Percentiles rank a stretch among this genome's conserved stretches.
Conservation (phyloP, 768 basidiomycete species). For the Rhodotorula taiwanensis region DNA sequence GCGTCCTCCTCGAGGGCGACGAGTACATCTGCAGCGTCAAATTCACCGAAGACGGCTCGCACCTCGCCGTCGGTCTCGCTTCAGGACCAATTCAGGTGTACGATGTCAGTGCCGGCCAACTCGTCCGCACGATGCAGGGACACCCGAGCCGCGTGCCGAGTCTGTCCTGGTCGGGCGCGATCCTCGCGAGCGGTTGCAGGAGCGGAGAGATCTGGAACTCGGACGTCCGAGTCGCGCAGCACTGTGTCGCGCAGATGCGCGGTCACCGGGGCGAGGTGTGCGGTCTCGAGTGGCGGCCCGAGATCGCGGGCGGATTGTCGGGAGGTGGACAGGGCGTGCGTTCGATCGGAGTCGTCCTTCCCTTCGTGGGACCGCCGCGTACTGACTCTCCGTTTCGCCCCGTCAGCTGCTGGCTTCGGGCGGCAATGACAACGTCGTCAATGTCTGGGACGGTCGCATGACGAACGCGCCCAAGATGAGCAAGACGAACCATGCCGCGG, state of each 20-base stretch:
- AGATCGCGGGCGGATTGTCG: slow-evolving; percentile 52
- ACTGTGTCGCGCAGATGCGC: slow-evolving; percentile 81
- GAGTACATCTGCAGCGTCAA: slow-evolving; percentile 41
- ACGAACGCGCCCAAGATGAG: slow-evolving; percentile 70
- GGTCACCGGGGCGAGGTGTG: slow-evolving; percentile 92
- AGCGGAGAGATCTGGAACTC: slow-evolving; percentile 96
- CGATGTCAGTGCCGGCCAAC: slow-evolving; percentile 72
- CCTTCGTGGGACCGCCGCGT: neutral
- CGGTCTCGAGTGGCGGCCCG: slow-evolving; percentile 78
- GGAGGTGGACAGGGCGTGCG: slow-evolving; percentile 39
- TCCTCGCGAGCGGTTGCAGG: slow-evolving; percentile 78
- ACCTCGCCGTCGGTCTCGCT: slow-evolving; percentile 72
- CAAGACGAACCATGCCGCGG: slow-evolving; percentile 83
- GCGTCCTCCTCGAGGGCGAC: slow-evolving; percentile 23
- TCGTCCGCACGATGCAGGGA: slow-evolving; percentile 82
- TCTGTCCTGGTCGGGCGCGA: slow-evolving; percentile 73
- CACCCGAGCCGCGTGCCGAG: slow-evolving; percentile 76
- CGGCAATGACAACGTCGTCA: slow-evolving; percentile 96
- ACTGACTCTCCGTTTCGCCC: neutral
- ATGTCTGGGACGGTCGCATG: slow-evolving; percentile 83
- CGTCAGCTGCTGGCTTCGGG: slow-evolving; percentile 75
- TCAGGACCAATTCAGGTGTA: slow-evolving; percentile 88
- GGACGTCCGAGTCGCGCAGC: slow-evolving; percentile 77
- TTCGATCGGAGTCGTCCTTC: neutral
- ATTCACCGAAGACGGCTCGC: slow-evolving; percentile 52